Conservation (phyloP, 495 filamentous ascomycete genomes). For the Penicillium lividum region DNA sequence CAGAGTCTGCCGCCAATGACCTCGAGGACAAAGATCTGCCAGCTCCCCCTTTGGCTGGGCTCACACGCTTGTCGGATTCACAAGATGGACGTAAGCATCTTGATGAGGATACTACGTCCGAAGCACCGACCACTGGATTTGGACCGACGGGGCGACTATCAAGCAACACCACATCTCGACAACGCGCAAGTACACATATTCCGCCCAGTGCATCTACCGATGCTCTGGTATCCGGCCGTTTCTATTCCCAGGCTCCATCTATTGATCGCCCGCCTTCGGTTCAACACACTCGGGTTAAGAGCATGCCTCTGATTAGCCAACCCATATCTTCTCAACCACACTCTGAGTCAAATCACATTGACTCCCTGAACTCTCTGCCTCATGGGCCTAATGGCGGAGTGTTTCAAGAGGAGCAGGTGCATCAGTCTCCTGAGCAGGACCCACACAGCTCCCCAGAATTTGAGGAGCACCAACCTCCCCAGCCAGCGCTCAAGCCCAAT, state of each 20-base stretch:
- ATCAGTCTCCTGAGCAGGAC: not conserved
- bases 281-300: slow-evolving; percentile 16
- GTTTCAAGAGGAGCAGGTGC: not conserved
- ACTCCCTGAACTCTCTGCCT: not conserved
- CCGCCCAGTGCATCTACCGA: slow-evolving; percentile 11
- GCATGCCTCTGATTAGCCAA: slow-evolving; percentile 17
- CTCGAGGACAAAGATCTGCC: slow-evolving; percentile 9
- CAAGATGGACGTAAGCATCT: not conserved
- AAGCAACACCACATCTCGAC: slow-evolving; percentile 4
- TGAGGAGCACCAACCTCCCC: not conserved
- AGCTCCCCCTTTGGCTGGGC: not conserved
- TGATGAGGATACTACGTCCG: not conserved
- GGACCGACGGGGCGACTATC: not conserved
- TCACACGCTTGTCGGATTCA: not conserved
- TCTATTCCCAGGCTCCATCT: slow-evolving; percentile 24
- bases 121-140: not conserved
- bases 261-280: slow-evolving; percentile 3
- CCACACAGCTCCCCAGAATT: not conserved
- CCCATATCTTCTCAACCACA: slow-evolving; percentile 16
- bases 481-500: not conserved
- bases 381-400: slow-evolving; percentile 1
- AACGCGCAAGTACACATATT: slow-evolving; percentile 18
- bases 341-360: slow-evolving; percentile 11
- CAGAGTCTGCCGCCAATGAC: not conserved
- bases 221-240: slow-evolving; percentile 16